Evolutionary conservation across 495 filamentous ascomycete species (phyloP).

Genomic region (Trichocladium antarcticum): DNA sequence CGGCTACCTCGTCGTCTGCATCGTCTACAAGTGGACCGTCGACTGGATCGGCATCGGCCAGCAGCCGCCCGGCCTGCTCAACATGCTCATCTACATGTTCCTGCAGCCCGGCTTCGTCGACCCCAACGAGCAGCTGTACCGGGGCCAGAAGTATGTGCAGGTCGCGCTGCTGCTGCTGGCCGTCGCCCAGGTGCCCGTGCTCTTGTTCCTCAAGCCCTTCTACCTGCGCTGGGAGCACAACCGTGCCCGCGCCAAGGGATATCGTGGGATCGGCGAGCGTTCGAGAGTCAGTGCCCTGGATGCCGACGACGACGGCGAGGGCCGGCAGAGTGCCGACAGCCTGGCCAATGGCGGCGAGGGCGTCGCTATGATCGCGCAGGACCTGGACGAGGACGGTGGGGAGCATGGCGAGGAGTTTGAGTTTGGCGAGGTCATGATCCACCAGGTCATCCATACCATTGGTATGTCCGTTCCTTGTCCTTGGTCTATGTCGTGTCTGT

Average conservation of each 20-base stretch:
- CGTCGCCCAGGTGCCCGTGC: slow-evolving; percentile 71
- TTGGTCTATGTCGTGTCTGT: neutral
- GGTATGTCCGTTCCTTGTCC: slow-evolving; percentile 41
- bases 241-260: slow-evolving; percentile 71
- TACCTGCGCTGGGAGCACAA: slow-evolving; percentile 91
- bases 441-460: slow-evolving; percentile 98
- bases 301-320: slow-evolving; percentile 62
- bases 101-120: slow-evolving; percentile 69
- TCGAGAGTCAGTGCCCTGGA: slow-evolving; percentile 77
- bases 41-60: slow-evolving; percentile 63
- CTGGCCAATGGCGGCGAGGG: slow-evolving; percentile 55
- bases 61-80: slow-evolving; percentile 74
- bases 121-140: slow-evolving; percentile 53
- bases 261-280: slow-evolving; percentile 82
- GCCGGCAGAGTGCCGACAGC: slow-evolving; percentile 60
- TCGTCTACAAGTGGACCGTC: slow-evolving; percentile 93
- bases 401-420: slow-evolving; percentile 68
- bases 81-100: slow-evolving; percentile 99
- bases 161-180: slow-evolving; percentile 72
- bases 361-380: slow-evolving; percentile 81
- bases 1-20: slow-evolving; percentile 85
- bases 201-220: slow-evolving; percentile 91
- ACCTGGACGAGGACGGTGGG: slow-evolving; percentile 49
- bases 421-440: slow-evolving; percentile 92
- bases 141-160: slow-evolving; percentile 65